Conservation (phyloP, 176 grass and related monocot genomes). For the Aegilops umbellulata region DNA sequence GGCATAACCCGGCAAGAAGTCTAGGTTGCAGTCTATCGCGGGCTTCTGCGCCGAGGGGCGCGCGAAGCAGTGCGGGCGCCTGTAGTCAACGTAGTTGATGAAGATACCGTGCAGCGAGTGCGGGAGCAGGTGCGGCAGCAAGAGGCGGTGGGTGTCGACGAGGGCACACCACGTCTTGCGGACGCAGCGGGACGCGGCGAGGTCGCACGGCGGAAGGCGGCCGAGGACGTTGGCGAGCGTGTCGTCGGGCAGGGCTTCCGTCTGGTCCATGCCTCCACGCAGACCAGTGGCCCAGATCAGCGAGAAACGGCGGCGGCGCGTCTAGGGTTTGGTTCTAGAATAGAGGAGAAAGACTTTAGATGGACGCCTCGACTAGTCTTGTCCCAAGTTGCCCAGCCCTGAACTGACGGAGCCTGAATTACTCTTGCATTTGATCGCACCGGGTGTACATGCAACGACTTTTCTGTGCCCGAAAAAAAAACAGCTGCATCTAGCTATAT, state of each 20-base stretch:
- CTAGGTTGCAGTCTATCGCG: neutral
- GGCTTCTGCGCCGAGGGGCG: neutral
- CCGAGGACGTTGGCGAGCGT: neutral
- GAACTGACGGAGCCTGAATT: too few relatives aligned
- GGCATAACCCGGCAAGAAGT: neutral
- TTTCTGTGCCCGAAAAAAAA: neutral
- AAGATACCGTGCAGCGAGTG: neutral
- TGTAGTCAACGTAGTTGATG: neutral
- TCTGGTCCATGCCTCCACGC: neutral
- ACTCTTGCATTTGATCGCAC: too few relatives aligned
- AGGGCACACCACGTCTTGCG: neutral
- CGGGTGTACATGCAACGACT: neutral
- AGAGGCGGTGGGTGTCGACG: neutral
- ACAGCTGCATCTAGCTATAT: neutral
- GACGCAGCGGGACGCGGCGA: neutral
- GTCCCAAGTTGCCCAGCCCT: too few relatives aligned
- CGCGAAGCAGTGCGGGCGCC: neutral
- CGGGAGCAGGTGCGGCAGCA: neutral
- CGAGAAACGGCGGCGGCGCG: neutral
- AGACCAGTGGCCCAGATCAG: neutral
- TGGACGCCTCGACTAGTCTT: too few relatives aligned
- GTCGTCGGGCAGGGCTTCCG: neutral
- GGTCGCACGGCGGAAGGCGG: neutral
- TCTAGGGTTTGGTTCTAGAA: neutral
- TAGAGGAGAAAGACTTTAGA: too few relatives aligned